A percentile compares a stretch with the other conserved stretches of the same genome.
Evolutionary conservation across 164 flowering plant genomes (phyloP).

Genomic region (Tinospora cordifolia): DNA sequence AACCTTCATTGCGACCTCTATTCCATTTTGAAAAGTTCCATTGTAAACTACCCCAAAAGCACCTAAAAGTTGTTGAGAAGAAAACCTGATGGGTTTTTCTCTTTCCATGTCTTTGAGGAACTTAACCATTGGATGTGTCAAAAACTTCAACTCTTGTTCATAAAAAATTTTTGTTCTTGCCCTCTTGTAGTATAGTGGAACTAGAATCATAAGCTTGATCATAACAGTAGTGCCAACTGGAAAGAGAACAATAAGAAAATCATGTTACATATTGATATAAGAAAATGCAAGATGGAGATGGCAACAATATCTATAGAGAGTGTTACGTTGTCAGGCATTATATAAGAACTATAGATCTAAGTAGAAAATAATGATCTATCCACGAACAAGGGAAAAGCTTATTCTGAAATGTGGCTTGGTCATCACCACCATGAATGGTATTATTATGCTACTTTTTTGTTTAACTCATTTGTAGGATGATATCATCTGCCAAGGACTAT

Average conservation of each 20-base stretch:
- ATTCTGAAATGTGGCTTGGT: not conserved
- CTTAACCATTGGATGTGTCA: conserved; percentile 1
- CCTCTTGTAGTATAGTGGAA: not conserved
- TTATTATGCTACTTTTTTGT: not conserved
- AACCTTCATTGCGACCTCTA: conserved; percentile 19
- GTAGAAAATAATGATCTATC: not conserved
- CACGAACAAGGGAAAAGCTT: not conserved
- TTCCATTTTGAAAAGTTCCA: conserved; percentile 14
- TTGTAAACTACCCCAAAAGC: conserved; percentile 23
- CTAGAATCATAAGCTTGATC: not conserved
- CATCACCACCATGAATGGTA: not conserved
- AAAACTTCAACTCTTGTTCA: not conserved
- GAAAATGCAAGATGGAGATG: not conserved
- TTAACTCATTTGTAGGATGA: not conserved
- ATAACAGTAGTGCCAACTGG: not conserved
- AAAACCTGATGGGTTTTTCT: conserved; percentile 25
- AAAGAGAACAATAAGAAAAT: not conserved
- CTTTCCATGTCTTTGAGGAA: conserved; percentile 6
- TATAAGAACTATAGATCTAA: not conserved
- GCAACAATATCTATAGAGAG: too few species aligned
- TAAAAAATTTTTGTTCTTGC: not conserved
- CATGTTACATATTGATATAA: not conserved
- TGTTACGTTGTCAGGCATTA: not conserved
- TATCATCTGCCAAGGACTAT: not conserved
- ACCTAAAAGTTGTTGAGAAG: conserved; percentile 16